Conservation (phyloP, 371 early-diverging fungal species). For the Circinella umbellata region DNA sequence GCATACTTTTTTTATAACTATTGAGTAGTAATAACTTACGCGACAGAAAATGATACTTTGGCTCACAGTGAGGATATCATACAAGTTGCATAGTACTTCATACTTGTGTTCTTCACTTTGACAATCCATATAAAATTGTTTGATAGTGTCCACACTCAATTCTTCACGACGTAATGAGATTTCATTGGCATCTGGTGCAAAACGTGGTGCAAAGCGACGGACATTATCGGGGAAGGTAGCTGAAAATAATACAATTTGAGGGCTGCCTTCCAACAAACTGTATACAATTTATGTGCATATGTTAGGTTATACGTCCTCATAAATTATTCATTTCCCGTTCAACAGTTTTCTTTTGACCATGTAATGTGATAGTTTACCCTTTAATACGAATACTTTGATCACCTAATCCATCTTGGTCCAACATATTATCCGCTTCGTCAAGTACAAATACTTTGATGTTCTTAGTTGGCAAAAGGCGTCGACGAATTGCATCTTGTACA, state of each 20-base stretch:
- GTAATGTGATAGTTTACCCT: slow-evolving; percentile 46
- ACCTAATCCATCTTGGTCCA: slow-evolving; percentile 87
- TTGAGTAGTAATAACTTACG: slow-evolving; percentile 38
- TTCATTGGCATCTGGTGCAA: slow-evolving; percentile 87
- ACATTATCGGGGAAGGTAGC: slow-evolving; percentile 94
- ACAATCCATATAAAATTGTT: slow-evolving; percentile 98
- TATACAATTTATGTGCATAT: neutral
- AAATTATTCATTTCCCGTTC: neutral
- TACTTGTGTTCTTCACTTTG: slow-evolving; percentile 78
- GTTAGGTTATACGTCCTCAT: no score
- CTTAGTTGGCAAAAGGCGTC: slow-evolving; percentile 59
- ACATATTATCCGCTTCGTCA: slow-evolving; percentile 97
- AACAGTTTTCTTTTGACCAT: neutral
- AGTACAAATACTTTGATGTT: slow-evolving; percentile 81
- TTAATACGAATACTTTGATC: slow-evolving; percentile 86
- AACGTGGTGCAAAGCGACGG: slow-evolving; percentile 74
- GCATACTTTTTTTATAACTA: no score
- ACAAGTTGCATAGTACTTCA: slow-evolving; percentile 85
- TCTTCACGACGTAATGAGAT: slow-evolving; percentile 89
- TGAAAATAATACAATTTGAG: slow-evolving; percentile 95
- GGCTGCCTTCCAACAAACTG: slow-evolving; percentile 64
- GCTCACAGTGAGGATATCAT: slow-evolving; percentile 91
- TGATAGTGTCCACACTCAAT: slow-evolving; percentile 93
- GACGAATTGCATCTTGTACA: slow-evolving; percentile 72
- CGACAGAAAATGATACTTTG: slow-evolving; percentile 98